Base-by-base conservation (phyloP, 441 rosid genomes). In the Francoa sonchifolia region DNA sequence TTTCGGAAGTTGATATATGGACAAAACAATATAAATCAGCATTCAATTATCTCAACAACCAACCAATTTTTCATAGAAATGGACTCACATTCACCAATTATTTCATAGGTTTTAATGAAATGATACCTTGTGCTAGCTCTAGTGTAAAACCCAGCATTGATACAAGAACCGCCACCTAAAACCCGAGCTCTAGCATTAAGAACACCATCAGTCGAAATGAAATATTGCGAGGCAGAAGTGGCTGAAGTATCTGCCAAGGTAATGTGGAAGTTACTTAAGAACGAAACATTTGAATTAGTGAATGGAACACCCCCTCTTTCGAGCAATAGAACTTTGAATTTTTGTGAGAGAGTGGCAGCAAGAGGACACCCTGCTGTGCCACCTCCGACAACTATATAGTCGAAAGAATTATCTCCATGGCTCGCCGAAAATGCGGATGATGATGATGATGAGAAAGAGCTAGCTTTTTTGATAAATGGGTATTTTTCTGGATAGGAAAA, bases 301-400 rank as follows among this genome's bases (percentile, higher is more conserved):
- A 87, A 87, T 19, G 97, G 97, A 12, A 78, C 87, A 8, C 92
- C 97, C 8, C 97, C 97, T 68, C 97, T 80, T 46, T 87, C 97
- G 0, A 87, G 54, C 39, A 87, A 48, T 31, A 87, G 61, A 9
- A 87, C 97, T 16, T 52, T 74, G 69, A 67, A 87, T 46, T 80
- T 77, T 9, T 33, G 76, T 5, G 97, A 80, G 8, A 87, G 76
- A 27, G 97, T 87, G 25, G 95, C 77, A 7, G 95, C 95, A 1
- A 87, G 53, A 11, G 97, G 97, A 23, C 97, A 87, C 12, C 93
- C 97, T 0, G 97, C 97, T 15, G 97, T 78, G 36, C 97, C 97
- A 0, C 97, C 96, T 2, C 96, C 96, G 7, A 82, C 74, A 8
- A 87, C 38, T 54, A 87, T 80, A 61, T 87, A 87, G 42, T 87